Base-by-base conservation (phyloP, 139 green algal species). In the Closterium sp. region DNA sequence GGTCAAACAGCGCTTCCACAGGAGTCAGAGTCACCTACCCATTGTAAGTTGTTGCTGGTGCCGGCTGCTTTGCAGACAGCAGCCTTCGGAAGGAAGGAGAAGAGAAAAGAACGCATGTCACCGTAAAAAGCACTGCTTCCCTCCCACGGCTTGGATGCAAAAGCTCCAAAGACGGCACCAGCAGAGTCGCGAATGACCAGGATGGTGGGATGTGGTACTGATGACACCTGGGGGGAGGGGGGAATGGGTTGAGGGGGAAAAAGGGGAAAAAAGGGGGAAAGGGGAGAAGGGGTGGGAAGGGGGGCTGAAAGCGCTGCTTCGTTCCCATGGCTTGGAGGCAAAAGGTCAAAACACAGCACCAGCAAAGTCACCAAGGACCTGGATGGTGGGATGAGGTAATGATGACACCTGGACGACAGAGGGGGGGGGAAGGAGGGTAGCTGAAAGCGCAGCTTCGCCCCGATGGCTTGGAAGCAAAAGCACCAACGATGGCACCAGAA, bases 1-100 rank as follows among this genome's bases (percentile, higher is more conserved):
- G n/a, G n/a, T n/a, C n/a, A n/a, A n/a, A n/a, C n/a, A n/a, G n/a
- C n/a, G n/a, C n/a, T n/a, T n/a, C n/a, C n/a, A n/a, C n/a, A n/a
- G n/a, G n/a, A n/a, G n/a, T n/a, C 36, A 55, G 6, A 55, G 6
- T 6, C 4, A 55, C 36, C 36, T 55, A 55, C 90, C 87, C 91
- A 94, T 25, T 90, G 91, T 33, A 94, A 34, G 88, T 92, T 94
- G 4, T 7, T 36, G 88, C 91, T 94, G 85, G 33, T 38, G n/a
- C 91, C 88, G 16, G 88, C 86, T 23, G 91, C 19, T 12, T 55
- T 35, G 69, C 88, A 90, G 5, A 91, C 32, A 34, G 34, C 35
- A 33, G 31, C 34, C 0, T 1, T 34, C 7, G 88, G 91, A 2
- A 38, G 4, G 2, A 94, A 83, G 32, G 84, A 89, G 69, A 94